Percentiles rank a stretch among this genome's conserved stretches.
phyloP scores from a whole-genome alignment of 2,329 filamentous ascomycete genomes.

The Leptographium radiaticola region DNA sequence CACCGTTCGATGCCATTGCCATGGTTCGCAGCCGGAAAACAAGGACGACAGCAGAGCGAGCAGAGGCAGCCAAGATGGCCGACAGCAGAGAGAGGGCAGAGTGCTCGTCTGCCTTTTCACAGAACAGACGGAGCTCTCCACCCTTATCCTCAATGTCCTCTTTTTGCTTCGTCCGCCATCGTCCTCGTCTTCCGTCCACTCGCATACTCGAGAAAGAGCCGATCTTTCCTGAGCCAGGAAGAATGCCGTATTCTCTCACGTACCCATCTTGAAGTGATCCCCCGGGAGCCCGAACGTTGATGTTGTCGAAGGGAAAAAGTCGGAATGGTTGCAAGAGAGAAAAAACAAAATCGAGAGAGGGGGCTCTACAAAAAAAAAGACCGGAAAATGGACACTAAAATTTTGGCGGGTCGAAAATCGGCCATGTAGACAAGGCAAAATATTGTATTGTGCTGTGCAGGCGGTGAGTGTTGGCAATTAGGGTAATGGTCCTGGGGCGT shows the following conservation, averaged over 20 bases:
- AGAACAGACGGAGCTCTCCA: neutral
- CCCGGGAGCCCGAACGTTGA: slow-evolving; percentile 6
- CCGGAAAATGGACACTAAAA: slow-evolving; percentile 3
- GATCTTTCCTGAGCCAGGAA: neutral
- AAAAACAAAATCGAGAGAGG: slow-evolving; percentile 7
- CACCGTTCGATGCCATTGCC: neutral
- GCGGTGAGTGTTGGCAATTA: slow-evolving; percentile 34
- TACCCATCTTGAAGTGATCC: slow-evolving; percentile 45
- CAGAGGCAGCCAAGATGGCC: neutral
- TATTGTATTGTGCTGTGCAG: slow-evolving; percentile 15
- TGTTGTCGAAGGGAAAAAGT: slow-evolving; percentile 16
- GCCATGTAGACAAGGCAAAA: neutral
- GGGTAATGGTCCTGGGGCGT: slow-evolving; percentile 16
- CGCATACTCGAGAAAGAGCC: slow-evolving; percentile 11
- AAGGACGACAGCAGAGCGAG: neutral
- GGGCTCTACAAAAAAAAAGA: neutral
- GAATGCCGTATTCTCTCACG: slow-evolving; percentile 24
- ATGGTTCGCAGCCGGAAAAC: slow-evolving; percentile 4
- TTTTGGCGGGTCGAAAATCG: neutral
- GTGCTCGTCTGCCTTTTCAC: neutral
- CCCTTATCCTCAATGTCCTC: neutral
- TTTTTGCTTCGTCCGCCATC: neutral
- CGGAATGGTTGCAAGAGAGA: slow-evolving; percentile 20
- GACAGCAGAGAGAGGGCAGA: neutral
- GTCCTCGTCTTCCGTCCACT: slow-evolving; percentile 9